A percentile compares a stretch with the other conserved stretches of the same genome.
Evolutionary conservation across 164 flowering plant genomes (phyloP).

Genomic region (Sedum album): DNA sequence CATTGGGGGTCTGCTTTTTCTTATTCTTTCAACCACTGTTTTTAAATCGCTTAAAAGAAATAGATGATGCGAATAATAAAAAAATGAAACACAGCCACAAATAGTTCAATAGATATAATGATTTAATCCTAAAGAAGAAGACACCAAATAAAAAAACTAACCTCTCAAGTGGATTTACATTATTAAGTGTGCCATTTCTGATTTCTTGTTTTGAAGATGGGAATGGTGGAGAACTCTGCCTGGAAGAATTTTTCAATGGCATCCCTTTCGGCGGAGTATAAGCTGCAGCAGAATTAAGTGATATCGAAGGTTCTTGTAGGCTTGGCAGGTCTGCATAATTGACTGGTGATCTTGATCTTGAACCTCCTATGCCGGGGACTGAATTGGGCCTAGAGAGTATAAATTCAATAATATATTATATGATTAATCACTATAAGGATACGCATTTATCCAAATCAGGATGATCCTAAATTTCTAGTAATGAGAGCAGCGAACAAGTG

Average conservation of each 20-base stretch:
- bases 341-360: constrained; percentile 19
- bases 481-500: background rate
- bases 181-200: constrained; percentile 10
- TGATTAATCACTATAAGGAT: background rate
- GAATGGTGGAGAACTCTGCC: constrained; percentile 22
- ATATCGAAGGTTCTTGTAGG: constrained; percentile 14
- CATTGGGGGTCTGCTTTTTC: too few species aligned
- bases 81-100: too few species aligned
- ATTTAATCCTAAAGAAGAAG: background rate
- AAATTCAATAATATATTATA: background rate
- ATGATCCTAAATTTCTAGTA: background rate
- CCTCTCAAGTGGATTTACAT: constrained; percentile 23
- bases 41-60: background rate
- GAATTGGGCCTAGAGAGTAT: constrained; percentile 26
- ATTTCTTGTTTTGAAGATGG: constrained; percentile 15
- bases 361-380: constrained; percentile 20
- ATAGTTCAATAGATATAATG: background rate
- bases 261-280: constrained; percentile 13
- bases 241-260: constrained; percentile 1
- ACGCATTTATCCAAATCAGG: background rate
- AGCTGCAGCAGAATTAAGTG: constrained; percentile 13
- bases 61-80: too few species aligned
- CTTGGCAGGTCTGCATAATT: constrained; percentile 13
- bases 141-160: constrained; percentile 4
- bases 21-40: too few species aligned